phyloP scores from a whole-genome alignment of 306 rosid genomes.

The Gynostemma pentaphyllum region DNA sequence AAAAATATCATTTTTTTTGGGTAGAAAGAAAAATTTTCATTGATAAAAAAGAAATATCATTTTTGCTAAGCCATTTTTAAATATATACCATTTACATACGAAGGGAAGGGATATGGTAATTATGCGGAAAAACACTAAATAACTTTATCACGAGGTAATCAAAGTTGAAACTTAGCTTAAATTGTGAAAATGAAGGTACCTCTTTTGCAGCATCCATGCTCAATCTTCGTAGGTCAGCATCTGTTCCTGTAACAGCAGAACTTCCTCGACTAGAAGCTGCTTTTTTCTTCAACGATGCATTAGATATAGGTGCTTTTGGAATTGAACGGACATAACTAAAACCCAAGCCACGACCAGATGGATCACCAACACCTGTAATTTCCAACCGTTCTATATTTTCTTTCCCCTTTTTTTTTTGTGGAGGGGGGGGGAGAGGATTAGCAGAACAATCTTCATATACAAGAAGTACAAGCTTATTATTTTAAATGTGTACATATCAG shows the following conservation, averaged over 20 bases:
- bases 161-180: neutral
- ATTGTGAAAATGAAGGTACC: conserved; percentile 24
- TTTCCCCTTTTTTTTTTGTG: conserved; percentile 41
- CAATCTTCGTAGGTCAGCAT: conserved; percentile 96
- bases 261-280: conserved; percentile 61
- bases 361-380: conserved; percentile 96
- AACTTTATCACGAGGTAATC: neutral
- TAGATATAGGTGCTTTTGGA: conserved; percentile 78
- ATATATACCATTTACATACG: too few relatives aligned
- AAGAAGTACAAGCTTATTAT: neutral
- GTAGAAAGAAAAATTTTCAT: too few relatives aligned
- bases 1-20: neutral
- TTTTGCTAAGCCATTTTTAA: neutral
- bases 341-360: conserved; percentile 92
- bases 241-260: conserved; percentile 93
- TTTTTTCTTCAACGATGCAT: conserved; percentile 70
- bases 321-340: conserved; percentile 81
- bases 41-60: too few relatives aligned
- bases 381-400: conserved; percentile 91
- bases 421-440: neutral
- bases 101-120: too few relatives aligned
- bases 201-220: conserved; percentile 99
- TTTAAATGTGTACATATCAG: neutral
- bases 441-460: neutral
- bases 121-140: neutral